Evolutionary conservation across 2,329 filamentous ascomycete genomes (phyloP).

Genomic region (Cadophora sp.): DNA sequence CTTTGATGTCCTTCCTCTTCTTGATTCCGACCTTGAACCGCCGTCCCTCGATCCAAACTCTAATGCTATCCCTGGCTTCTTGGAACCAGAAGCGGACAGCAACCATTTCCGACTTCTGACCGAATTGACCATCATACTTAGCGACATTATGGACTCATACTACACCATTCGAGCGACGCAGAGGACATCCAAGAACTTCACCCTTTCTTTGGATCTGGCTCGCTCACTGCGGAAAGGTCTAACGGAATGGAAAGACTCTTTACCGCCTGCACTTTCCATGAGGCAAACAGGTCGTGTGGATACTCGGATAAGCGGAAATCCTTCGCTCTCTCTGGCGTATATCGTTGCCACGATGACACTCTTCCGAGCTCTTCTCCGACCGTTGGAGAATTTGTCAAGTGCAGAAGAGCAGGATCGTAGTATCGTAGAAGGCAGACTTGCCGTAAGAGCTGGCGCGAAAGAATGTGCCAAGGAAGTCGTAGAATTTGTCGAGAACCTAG

Average conservation of each 20-base stretch:
- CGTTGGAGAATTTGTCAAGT: conserved; percentile 40
- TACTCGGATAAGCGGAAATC: conserved; percentile 42
- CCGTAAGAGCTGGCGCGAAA: conserved; percentile 42
- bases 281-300: conserved; percentile 38
- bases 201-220: conserved; percentile 43
- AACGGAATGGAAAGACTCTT: conserved; percentile 44
- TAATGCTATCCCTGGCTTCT: conserved; percentile 32
- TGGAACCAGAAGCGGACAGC: conserved; percentile 37
- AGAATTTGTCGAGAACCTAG: conserved; percentile 44
- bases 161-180: conserved; percentile 44
- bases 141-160: conserved; percentile 45
- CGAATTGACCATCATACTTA: conserved; percentile 44
- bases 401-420: conserved; percentile 40
- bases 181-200: conserved; percentile 43
- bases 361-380: conserved; percentile 45
- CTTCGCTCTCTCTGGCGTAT: conserved; percentile 45
- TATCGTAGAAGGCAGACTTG: conserved; percentile 34
- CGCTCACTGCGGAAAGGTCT: conserved; percentile 40
- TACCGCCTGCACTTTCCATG: conserved; percentile 39
- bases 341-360: conserved; percentile 48
- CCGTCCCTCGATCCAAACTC: conserved; percentile 31
- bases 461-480: conserved; percentile 45
- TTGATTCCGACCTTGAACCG: conserved; percentile 39
- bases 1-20: conserved; percentile 43
- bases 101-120: conserved; percentile 44